Evolutionary conservation across 257 asterid genomes (phyloP).

Genomic region (Penstemon eatonii): DNA sequence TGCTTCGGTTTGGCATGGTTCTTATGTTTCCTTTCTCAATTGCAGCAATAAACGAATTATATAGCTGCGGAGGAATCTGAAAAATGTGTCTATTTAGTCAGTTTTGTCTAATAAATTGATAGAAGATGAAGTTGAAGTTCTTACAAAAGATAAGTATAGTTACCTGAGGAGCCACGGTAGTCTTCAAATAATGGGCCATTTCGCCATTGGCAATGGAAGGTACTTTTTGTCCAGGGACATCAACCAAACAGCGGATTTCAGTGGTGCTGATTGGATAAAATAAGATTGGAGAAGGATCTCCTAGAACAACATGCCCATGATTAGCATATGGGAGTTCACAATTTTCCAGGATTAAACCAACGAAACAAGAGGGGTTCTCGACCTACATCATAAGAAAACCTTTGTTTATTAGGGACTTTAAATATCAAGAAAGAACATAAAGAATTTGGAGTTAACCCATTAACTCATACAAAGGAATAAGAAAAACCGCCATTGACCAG

Average conservation of each 20-base stretch:
- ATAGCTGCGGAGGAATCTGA: conserved; percentile 55
- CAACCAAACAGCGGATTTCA: conserved; percentile 66
- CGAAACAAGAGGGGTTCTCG: conserved; percentile 54
- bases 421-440: no score
- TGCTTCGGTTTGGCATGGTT: conserved; percentile 67
- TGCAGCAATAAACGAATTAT: conserved; percentile 47
- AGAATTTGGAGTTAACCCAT: no score
- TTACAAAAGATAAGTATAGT: not conserved
- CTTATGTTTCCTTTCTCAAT: conserved; percentile 55
- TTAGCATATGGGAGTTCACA: conserved; percentile 55
- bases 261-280: conserved; percentile 64
- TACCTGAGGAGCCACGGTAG: conserved; percentile 67
- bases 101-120: conserved; percentile 4
- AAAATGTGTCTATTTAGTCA: conserved; percentile 1
- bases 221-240: conserved; percentile 59
- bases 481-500: not conserved
- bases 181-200: conserved; percentile 56
- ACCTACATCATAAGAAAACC: conserved; percentile 39
- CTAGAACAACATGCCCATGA: conserved; percentile 59
- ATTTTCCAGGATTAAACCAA: conserved; percentile 55
- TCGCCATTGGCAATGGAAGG: conserved; percentile 67
- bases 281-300: conserved; percentile 60
- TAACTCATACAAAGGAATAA: not conserved
- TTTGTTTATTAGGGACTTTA: not conserved
- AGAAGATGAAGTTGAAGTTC: not conserved